Conservation (phyloP, 768 basidiomycete genomes). For the Auricularia sp. region DNA sequence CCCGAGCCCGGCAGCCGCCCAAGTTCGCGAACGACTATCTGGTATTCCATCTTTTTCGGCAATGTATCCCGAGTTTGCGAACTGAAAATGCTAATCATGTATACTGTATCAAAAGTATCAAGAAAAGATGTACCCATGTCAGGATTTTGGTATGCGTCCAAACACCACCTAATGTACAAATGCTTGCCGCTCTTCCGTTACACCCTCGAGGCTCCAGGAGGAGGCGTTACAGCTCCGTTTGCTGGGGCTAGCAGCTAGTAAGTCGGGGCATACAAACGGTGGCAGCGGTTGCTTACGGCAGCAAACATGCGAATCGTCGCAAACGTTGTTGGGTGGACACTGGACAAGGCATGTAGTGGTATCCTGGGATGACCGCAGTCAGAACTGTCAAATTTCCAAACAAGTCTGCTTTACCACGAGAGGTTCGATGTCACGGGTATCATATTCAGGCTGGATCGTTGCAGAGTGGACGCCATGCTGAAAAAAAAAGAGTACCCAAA, state of each 20-base stretch:
- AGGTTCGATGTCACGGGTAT: slow-evolving; percentile 16
- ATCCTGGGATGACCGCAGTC: neutral
- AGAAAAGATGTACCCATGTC: neutral
- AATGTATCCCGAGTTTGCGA: slow-evolving; percentile 40
- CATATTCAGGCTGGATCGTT: slow-evolving; percentile 90
- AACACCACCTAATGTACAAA: too few species aligned
- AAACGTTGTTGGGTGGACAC: neutral
- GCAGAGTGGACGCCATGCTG: slow-evolving; percentile 88
- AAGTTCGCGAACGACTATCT: slow-evolving; percentile 50
- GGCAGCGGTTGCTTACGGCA: neutral
- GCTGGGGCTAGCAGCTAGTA: slow-evolving; percentile 23
- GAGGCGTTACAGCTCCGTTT: slow-evolving; percentile 6
- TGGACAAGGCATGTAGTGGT: neutral
- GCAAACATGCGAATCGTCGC: neutral
- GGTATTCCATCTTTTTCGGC: slow-evolving; percentile 57
- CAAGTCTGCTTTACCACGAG: neutral
- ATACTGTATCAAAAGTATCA: slow-evolving; percentile 1
- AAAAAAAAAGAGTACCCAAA: neutral
- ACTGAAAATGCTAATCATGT: slow-evolving; percentile 4
- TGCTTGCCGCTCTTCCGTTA: too few species aligned
- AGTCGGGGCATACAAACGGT: neutral
- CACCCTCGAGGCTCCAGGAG: too few species aligned
- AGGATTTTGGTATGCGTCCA: too few species aligned
- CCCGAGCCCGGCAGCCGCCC: slow-evolving; percentile 41
- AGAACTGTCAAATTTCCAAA: neutral